Base-by-base conservation (phyloP, 768 basidiomycete species). In the Filobasidium floriforme region DNA sequence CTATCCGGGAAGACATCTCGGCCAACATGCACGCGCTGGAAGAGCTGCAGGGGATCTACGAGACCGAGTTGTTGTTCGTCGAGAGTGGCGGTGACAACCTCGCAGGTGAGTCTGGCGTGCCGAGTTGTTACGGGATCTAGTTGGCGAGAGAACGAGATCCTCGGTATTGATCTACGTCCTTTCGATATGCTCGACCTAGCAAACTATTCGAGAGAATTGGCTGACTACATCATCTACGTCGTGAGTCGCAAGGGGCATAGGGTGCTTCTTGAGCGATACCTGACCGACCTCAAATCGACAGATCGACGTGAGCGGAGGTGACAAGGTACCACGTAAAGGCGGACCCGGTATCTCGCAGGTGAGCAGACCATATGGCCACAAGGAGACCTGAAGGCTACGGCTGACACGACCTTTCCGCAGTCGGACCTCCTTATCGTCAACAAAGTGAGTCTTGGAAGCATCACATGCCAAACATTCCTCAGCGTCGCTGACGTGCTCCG, bases 291-390 rank as follows among this genome's bases (percentile, higher is more conserved):
- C 41, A 19, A 2, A 7, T 15, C n/a, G 0, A 15, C 64, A 76
- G 71, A 81, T 82, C 60, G 82, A 82, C 66, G 82, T 82, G 15
- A 77, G 80, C 19, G 94, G 96, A 11, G 94, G 94, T 0, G 94
- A 99, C 80, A 99, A 99, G 80, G 93, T 99, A 69, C 96, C 96
- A 24, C 83, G 94, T 26, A 99, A 99, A 81, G 94, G 96, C 5
- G 96, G 94, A 0, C 96, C 94, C 1, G 96, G 94, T 11, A 97
- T 99, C 71, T 92, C 92, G 1, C 81, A 81, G 66, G 72, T 74
- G 15, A 22, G 69, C 46, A 49, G 5, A 14, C 6, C 46, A 49
- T 15, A 22, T 2, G 12, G 46, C 57, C 41, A 24, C 24, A 1
- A 26, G 26, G 22, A 11, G 26, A 49, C 32, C 29, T 18, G 1